Conservation (phyloP, 1,284 basidiomycete species). For the Marasmius tenuissimus region DNA sequence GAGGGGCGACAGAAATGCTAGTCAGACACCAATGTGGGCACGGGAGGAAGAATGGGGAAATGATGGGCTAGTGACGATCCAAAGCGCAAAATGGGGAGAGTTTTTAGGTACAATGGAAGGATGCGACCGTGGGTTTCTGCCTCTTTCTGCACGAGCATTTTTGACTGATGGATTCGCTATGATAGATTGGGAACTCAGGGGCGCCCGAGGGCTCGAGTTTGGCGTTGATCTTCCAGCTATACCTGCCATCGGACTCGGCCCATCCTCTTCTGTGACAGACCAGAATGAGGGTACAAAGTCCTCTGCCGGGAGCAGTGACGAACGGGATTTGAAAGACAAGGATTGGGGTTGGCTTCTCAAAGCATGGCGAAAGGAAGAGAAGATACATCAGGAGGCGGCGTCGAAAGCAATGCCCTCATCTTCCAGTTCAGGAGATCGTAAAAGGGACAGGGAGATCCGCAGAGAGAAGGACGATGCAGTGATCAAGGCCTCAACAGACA, state of each 20-base stretch:
- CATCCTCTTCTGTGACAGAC: not conserved
- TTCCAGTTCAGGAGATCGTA: slow-evolving; percentile 12
- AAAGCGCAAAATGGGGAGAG: slow-evolving; percentile 91
- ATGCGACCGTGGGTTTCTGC: slow-evolving; percentile 67
- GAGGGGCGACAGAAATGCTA: slow-evolving; percentile 5
- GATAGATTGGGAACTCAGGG: slow-evolving; percentile 89
- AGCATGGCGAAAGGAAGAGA: slow-evolving; percentile 57
- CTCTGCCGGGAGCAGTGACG: not conserved
- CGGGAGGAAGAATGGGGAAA: slow-evolving; percentile 79
- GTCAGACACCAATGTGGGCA: slow-evolving; percentile 37
- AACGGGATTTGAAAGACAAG: not conserved
- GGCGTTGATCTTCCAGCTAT: slow-evolving; percentile 59
- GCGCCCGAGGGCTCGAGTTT: slow-evolving; percentile 69
- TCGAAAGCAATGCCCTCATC: not conserved
- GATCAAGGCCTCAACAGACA: slow-evolving; percentile 67
- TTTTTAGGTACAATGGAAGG: slow-evolving; percentile 90
- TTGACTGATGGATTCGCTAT: slow-evolving; percentile 2
- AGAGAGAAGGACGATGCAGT: slow-evolving; percentile 51
- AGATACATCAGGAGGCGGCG: slow-evolving; percentile 27
- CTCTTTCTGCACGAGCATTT: not conserved
- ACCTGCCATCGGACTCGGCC: slow-evolving; percentile 39
- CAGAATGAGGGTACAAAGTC: not conserved
- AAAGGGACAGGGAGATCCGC: slow-evolving; percentile 26
- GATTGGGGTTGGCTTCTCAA: slow-evolving; percentile 62
- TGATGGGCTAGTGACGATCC: slow-evolving; percentile 91